Base-by-base conservation (phyloP, 1,284 basidiomycete species). In the Phylloporus sp. region DNA sequence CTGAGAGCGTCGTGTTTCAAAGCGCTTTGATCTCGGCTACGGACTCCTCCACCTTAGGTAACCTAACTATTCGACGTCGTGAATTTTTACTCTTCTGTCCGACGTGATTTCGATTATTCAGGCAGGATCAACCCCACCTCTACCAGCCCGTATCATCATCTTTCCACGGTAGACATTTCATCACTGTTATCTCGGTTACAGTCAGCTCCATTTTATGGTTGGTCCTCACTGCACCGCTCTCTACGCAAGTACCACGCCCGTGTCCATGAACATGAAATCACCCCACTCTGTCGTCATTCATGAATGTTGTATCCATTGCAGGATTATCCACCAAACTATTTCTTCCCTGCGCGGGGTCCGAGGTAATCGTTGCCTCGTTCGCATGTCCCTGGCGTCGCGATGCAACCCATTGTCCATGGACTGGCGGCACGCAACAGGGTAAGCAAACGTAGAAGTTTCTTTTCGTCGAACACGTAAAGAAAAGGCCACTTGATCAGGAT, bases 341-440 rank as follows among this genome's bases (percentile, higher is more conserved):
- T 8, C 62, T 66, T 67, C 66, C 65, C 27, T 70, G 78, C 76
- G 76, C 76, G 78, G 78, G 25, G 60, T 78, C 76, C 78, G 78
- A 80, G 77, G 78, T 60, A 65, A 69, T 73, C 62, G 67, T 73
- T 61, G 67, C 65, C 67, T 58, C 64, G 64, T 68, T 60, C 47
- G 32, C 59, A 19, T 66, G 77, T 79, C 76, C 78, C 75, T 70
- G 69, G 47, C 67, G 68, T 72, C 68, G 72, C 71, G 68, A 80
- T 78, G 69, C 68, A 74, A 74, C 68, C 65, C 68, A 64, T 66
- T 59, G 73, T 74, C 61, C 63, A 62, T 49, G 35, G 62, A 32
- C 68, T 62, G 68, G 78, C 76, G 32, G 75, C 78, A 69, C 58
- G 35, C 37, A 27, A 68, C 67, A 75, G 68, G 60, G 47, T 68